Evolutionary conservation across 495 filamentous ascomycete genomes (phyloP), one percentile per base, ranked within the genome.

Genomic region (Rusavskia elegans): DNA sequence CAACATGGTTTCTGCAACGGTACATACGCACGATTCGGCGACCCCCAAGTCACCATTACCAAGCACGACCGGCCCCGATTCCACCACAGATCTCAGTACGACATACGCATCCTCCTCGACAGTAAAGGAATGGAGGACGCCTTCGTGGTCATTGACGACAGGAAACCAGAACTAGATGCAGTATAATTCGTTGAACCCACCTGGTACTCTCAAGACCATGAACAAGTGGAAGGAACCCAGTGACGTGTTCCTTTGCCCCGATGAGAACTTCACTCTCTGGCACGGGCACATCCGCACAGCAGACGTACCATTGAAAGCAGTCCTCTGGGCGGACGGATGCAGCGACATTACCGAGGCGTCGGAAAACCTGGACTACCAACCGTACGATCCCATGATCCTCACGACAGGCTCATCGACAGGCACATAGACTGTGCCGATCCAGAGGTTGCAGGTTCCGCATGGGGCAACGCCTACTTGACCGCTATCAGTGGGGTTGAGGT

Each of bases 381-480:
- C 49, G 1, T 55, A 55, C 36, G 48, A 51, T 45, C 49, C 53
- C 49, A 52, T 30, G 48, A 55, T 46, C 48, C 53, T 9, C 53
- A 51, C 16, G 19, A 36, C 19, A 25, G 32, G 5, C n/a, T 50
- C 48, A 20, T 50, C 30, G 19, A 29, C 5, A 2, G 2, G 4
- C 11, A 1, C 27, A n/a, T 36, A 2, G 23, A 50, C 16, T 50
- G 48, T 29, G 19, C 30, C 3, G 20, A 50, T 38, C 36, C 48
- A 9, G 32, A 37, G 20, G 16, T 27, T n/a, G 16, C 16, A 27
- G 16, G 16, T 0, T 14, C 13, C 1, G 23, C 1, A 14, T 50
- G 13, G 27, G 48, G 48, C 0, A 2, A 19, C 11, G 48, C 23
- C 13, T 13, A 35, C n/a, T 2, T 48, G 17, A 14, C 16, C 4